These are phyloP conservation scores for Mycena rosella DNA, from an alignment of 768 basidiomycete genomes.

Conservation along the genomic window DNA sequence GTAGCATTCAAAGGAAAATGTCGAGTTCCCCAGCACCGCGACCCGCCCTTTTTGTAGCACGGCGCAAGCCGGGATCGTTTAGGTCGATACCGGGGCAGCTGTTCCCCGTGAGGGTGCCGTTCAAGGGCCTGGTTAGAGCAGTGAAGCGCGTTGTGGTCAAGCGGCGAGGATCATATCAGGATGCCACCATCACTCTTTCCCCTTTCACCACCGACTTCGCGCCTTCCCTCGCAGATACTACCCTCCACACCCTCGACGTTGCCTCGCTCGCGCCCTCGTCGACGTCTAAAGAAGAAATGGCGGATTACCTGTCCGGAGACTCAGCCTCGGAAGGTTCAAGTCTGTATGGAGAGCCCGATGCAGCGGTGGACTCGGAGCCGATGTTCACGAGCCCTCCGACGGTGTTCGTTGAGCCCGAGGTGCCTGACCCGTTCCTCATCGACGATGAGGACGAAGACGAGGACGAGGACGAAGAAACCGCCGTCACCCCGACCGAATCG, in stretches of 20 bases:
- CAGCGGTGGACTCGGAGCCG: conserved; percentile 71
- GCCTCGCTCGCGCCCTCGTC: neutral
- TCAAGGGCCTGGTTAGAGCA: conserved; percentile 42
- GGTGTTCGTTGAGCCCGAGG: conserved; percentile 58
- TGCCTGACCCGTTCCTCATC: conserved; percentile 72
- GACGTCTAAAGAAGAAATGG: neutral
- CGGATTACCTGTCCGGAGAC: conserved; percentile 9
- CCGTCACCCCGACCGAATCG: conserved; percentile 46
- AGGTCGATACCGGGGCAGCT: conserved; percentile 25
- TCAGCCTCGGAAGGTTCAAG: neutral
- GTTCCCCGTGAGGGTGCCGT: conserved; percentile 38
- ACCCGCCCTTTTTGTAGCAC: neutral
- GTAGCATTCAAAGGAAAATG: conserved; percentile 7
- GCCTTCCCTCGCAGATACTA: neutral
- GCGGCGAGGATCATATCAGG: neutral
- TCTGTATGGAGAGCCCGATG: conserved; percentile 76
- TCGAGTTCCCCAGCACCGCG: neutral
- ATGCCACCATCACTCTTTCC: conserved; percentile 14
- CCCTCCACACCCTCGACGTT: neutral
- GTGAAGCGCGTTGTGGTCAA: conserved; percentile 38
- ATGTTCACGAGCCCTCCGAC: conserved; percentile 44
- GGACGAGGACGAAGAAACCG: conserved; percentile 55
- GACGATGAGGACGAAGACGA: conserved; percentile 69
- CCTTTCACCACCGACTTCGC: neutral
- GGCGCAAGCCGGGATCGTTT: conserved; percentile 8